phyloP scores from a whole-genome alignment of 1,284 basidiomycete genomes.

The Tilletia horrida region DNA sequence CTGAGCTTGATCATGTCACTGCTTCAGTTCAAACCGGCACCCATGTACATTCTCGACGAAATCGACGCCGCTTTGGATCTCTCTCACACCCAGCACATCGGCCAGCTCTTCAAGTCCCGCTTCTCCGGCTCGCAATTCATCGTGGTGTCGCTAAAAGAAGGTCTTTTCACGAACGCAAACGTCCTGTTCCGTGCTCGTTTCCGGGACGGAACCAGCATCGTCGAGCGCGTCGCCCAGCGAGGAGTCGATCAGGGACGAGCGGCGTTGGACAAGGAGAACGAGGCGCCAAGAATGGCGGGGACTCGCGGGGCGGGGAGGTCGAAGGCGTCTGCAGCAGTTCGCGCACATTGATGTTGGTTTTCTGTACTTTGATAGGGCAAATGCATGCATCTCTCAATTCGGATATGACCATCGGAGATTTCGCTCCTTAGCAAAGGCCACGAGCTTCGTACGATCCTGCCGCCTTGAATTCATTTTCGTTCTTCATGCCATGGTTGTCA shows the following conservation, averaged over 20 bases:
- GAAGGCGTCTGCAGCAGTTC: not conserved
- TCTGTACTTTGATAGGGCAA: not conserved
- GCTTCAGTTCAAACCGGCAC: constrained; percentile 97
- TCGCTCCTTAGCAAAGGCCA: too few species aligned
- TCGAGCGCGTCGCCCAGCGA: constrained; percentile 68
- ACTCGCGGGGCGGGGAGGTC: not conserved
- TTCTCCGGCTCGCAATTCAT: constrained; percentile 98
- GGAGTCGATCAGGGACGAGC: constrained; percentile 56
- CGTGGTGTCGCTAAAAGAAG: constrained; percentile 95
- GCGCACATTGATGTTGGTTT: not conserved
- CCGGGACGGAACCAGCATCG: constrained; percentile 84
- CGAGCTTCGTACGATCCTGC: too few species aligned
- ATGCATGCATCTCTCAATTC: too few species aligned
- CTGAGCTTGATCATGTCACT: constrained; percentile 96
- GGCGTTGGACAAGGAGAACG: constrained; percentile 6
- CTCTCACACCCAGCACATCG: constrained; percentile 92
- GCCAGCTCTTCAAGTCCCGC: constrained; percentile 89
- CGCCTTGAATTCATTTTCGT: too few species aligned
- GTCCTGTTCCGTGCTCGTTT: constrained; percentile 90
- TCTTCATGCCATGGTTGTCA: too few species aligned
- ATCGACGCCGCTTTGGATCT: constrained; percentile 95
- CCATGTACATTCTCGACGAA: constrained; percentile 98
- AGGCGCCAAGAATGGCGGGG: constrained; percentile 3
- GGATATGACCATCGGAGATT: too few species aligned
- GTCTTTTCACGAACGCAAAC: constrained; percentile 90